A percentile compares a stretch with the other conserved stretches of the same genome.
Conservation (phyloP, 768 basidiomycete species). For the Suillus plorans region DNA sequence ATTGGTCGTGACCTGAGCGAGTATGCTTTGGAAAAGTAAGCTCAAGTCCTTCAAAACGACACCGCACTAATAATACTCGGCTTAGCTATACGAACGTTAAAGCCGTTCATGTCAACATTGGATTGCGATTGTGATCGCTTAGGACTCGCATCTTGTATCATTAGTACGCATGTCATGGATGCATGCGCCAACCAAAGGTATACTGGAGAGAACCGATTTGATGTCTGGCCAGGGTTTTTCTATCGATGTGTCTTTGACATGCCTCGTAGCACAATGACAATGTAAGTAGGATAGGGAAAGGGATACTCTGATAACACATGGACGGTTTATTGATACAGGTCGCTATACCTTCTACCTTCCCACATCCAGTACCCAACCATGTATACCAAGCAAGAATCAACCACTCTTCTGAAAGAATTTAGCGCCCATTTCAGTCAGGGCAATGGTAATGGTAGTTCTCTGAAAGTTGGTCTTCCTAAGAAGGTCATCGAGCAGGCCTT, state of each 20-base stretch:
- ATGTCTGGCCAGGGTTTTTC: too few species aligned
- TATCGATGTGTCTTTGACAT: too few species aligned
- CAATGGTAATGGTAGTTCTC: conserved; percentile 59
- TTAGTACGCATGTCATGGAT: background rate
- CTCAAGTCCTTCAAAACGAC: conserved; percentile 8
- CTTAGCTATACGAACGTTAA: conserved; percentile 57
- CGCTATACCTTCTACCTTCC: too few species aligned
- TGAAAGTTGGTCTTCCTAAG: conserved; percentile 66
- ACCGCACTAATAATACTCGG: background rate
- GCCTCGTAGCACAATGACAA: too few species aligned
- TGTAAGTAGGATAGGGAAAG: too few species aligned
- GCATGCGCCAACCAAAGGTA: too few species aligned
- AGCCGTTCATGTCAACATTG: conserved; percentile 57
- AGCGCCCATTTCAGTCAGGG: conserved; percentile 55
- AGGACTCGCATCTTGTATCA: background rate
- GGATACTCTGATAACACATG: too few species aligned
- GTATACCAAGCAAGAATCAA: conserved; percentile 49
- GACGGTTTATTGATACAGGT: too few species aligned
- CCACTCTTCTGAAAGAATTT: conserved; percentile 97
- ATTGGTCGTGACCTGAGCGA: conserved; percentile 70
- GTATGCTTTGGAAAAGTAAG: conserved; percentile 53
- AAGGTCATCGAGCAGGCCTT: conserved; percentile 59
- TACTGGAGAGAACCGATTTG: too few species aligned
- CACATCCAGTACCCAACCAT: too few species aligned
- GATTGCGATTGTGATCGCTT: conserved; percentile 9